Base-by-base conservation (phyloP, 768 basidiomycete genomes). In the Termitomyces sp. region DNA sequence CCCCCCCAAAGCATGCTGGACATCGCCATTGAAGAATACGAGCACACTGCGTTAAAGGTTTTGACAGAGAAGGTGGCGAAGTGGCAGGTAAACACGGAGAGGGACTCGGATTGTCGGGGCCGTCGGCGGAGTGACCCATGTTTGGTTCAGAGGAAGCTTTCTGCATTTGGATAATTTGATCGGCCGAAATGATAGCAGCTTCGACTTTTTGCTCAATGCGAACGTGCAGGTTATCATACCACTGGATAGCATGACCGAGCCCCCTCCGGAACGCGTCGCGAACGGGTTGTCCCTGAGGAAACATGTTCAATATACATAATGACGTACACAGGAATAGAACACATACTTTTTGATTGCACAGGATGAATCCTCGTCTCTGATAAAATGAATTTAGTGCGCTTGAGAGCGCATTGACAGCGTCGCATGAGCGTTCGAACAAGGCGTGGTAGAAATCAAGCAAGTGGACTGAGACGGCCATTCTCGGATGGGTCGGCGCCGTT, bases 1-100 rank as follows among this genome's bases (percentile, higher is more conserved):
- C 56, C 6, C 70, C 66, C 0, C 69, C 72, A 58, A 76, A 78
- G 46, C 76, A 79, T 0, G 71, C 70, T 0, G 76, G 72, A 51
- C 70, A 73, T 2, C 71, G 64, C 20, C 70, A 61, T 16, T 68
- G 71, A 2, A 79, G 60, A 2, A 72, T 35, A 28, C 65, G 50
- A 3, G 66, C 56, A 54, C n/a, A n/a, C n/a, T n/a, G n/a, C n/a
- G n/a, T n/a, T n/a, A n/a, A n/a, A n/a, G n/a, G n/a, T n/a, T n/a
- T n/a, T n/a, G n/a, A n/a, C n/a, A n/a, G n/a, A n/a, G n/a, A n/a
- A n/a, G n/a, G n/a, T n/a, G n/a, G n/a, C n/a, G n/a, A n/a, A n/a
- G n/a, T n/a, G n/a, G n/a, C n/a, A n/a, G n/a, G n/a, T n/a, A n/a
- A n/a, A n/a, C n/a, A n/a, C n/a, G n/a, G n/a, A n/a, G n/a, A n/a